Base-by-base conservation (phyloP, 139 green algal genomes). In the Trebouxia sp. region DNA sequence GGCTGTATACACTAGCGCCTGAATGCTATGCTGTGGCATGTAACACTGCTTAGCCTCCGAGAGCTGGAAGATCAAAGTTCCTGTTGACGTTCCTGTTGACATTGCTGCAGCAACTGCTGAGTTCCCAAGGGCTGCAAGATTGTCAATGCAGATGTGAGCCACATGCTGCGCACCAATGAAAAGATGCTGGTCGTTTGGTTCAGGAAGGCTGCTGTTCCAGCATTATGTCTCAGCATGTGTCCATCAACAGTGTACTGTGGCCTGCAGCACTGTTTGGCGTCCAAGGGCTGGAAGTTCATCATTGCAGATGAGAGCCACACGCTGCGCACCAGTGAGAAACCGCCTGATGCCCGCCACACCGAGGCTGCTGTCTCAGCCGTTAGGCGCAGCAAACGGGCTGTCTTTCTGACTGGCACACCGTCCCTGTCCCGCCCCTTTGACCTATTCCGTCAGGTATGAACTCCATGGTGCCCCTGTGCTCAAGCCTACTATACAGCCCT, bases 381-480 rank as follows among this genome's bases (percentile, higher is more conserved):
- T 15, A 62, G 50, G 12, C 45, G 76, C n/a, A 86, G 92, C 5
- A 45, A 56, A 15, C 82, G 91, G 0, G 84, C 85, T 5, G 84
- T 98, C 22, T 84, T 99, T 72, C 91, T 98, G 53, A 91, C 87
- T 1, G 96, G 96, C 28, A 99, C 96, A 3, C 96, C 96, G 20
- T 95, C 87, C 39, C 89, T 99, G 41, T 88, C 84, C 24, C 84
- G 89, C 22, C 95, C 95, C 7, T 98, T 93, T 81, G 95, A 98
- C 85, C 87, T 98, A 38, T 96, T 85, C 85, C 75, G 86, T 3
- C 93, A 97, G 90, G 86, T 93, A 41, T 45, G n/a, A n/a, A n/a
- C n/a, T n/a, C n/a, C n/a, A n/a, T n/a, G n/a, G n/a, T n/a, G n/a
- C n/a, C n/a, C n/a, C n/a, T n/a, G n/a, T n/a, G n/a, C n/a, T n/a